A percentile compares a stretch with the other conserved stretches of the same genome.
Evolutionary conservation across 176 grass and related monocot genomes (phyloP).

Genomic region (Oryza officinalis): DNA sequence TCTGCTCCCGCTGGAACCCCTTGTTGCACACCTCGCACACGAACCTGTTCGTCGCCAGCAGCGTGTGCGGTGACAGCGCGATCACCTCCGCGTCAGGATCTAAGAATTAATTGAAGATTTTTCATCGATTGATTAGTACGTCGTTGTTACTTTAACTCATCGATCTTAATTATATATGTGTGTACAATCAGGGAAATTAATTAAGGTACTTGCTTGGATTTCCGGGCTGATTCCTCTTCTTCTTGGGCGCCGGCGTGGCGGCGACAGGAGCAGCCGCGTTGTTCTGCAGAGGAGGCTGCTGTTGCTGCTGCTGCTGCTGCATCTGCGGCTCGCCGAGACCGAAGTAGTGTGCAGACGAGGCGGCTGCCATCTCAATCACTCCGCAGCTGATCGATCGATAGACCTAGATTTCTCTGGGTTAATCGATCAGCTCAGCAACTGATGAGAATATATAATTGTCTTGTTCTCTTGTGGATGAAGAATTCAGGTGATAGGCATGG

Average conservation of each 20-base stretch:
- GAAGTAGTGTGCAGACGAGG: slow-evolving; percentile 41
- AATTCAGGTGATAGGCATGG: neutral
- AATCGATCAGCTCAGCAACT: neutral
- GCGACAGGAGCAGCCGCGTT: neutral
- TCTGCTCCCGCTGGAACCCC: slow-evolving; percentile 88
- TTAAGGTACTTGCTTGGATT: slow-evolving; percentile 43
- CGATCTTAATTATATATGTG: too few species aligned
- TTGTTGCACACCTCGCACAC: slow-evolving; percentile 92
- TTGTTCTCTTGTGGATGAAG: neutral
- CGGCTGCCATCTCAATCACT: slow-evolving; percentile 17
- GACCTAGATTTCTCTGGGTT: neutral
- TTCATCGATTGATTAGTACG: neutral
- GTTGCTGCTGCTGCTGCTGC: neutral
- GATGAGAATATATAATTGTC: neutral
- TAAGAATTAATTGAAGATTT: neutral
- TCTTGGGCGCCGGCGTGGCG: slow-evolving; percentile 33
- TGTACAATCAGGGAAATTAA: too few species aligned
- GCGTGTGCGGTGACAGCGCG: slow-evolving; percentile 74
- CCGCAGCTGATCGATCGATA: neutral
- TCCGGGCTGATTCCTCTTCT: slow-evolving; percentile 50
- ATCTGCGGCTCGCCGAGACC: slow-evolving; percentile 32
- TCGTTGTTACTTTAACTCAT: too few species aligned
- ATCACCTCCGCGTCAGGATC: slow-evolving; percentile 92
- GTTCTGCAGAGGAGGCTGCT: neutral
- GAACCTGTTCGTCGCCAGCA: slow-evolving; percentile 85